Evolutionary conservation across 2,329 filamentous ascomycete genomes (phyloP).

Genomic region (Fusarium marasasianum): DNA sequence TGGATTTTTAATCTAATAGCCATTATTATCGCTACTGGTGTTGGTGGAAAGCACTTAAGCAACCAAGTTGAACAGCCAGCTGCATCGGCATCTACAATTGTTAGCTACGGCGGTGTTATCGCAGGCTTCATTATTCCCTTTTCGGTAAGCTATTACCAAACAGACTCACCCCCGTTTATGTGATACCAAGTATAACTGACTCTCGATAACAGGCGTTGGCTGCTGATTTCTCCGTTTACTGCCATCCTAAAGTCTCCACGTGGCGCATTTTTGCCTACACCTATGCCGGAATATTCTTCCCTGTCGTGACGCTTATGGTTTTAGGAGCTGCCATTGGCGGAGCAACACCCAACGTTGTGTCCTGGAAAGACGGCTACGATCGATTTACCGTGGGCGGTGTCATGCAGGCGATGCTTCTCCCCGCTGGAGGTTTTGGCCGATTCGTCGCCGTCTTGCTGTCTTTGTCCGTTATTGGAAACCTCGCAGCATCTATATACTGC

Average conservation of each 20-base stretch:
- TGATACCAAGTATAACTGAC: not conserved
- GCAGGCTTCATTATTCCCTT: not conserved
- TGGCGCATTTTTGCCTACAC: not conserved
- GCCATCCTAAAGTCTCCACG: not conserved
- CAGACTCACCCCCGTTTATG: rapidly evolving
- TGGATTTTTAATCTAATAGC: not conserved
- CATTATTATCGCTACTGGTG: not conserved
- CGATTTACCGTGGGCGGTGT: not conserved
- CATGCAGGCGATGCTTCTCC: not conserved
- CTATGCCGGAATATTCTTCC: not conserved
- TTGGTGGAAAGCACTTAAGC: not conserved
- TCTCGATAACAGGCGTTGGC: not conserved
- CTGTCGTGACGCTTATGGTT: not conserved
- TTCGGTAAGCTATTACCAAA: not conserved
- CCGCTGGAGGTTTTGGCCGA: not conserved
- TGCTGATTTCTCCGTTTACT: not conserved
- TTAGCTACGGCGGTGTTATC: not conserved
- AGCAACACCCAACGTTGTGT: not conserved
- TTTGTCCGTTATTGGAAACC: not conserved
- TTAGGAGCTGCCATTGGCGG: not conserved
- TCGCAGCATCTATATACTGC: not conserved
- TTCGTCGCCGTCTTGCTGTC: not conserved
- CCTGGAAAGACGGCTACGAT: not conserved
- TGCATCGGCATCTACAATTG: not conserved
- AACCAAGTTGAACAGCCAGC: not conserved